Conservation (phyloP, 75 land plant genomes). For the Gnetum montanum region DNA sequence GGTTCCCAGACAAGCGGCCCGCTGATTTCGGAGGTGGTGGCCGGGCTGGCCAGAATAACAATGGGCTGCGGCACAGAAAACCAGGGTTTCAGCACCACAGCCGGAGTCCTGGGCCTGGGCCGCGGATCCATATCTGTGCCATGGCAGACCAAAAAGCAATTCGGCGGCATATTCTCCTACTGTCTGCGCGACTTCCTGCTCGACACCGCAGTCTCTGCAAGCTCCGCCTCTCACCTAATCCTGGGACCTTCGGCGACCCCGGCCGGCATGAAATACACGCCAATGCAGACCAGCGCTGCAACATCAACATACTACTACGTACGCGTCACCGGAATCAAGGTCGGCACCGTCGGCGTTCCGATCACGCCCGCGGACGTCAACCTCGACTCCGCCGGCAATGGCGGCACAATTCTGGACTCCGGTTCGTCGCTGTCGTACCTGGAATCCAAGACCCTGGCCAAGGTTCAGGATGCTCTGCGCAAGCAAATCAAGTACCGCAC, state of each 20-base stretch:
- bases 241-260: not conserved
- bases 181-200: slow-evolving; percentile 48
- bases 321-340: slow-evolving; percentile 11
- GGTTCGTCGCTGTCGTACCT: slow-evolving; percentile 50
- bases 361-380: slow-evolving; percentile 33
- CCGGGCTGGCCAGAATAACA: too few relatives aligned
- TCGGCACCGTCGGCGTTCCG: slow-evolving; percentile 16
- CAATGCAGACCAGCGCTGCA: slow-evolving; percentile 8
- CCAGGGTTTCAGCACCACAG: slow-evolving; percentile 7
- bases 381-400: slow-evolving; percentile 10
- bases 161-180: slow-evolving; percentile 51
- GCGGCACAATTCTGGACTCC: slow-evolving; percentile 50
- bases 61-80: slow-evolving; percentile 26
- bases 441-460: slow-evolving; percentile 16
- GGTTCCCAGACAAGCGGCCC: too few relatives aligned
- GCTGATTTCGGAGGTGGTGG: too few relatives aligned
- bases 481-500: not conserved
- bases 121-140: slow-evolving; percentile 34
- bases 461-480: slow-evolving; percentile 28
- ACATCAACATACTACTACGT: slow-evolving; percentile 30
- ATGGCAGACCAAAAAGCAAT: not conserved
- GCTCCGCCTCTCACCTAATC: slow-evolving; percentile 31
- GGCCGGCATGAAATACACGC: not conserved
- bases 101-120: slow-evolving; percentile 55
- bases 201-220: slow-evolving; percentile 26